phyloP scores from a whole-genome alignment of 1,139 yeast genomes.

The Hyphopichia khmerensis region DNA sequence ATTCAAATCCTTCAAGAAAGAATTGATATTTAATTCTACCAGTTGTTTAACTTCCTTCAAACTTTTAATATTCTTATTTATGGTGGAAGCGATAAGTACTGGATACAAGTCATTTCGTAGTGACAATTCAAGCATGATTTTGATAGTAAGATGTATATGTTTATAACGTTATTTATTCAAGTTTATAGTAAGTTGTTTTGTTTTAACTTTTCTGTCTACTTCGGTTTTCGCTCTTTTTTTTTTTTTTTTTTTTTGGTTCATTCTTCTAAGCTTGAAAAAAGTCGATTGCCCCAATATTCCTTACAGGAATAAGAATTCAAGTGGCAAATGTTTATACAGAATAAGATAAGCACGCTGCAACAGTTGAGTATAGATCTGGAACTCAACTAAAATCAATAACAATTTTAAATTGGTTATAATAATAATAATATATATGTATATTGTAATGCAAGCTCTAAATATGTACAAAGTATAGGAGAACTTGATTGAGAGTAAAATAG shows the following conservation, averaged over 20 bases:
- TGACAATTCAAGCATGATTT: slow-evolving; percentile 12
- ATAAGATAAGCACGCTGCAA: neutral
- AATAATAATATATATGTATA: neutral
- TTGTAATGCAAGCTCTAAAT: neutral
- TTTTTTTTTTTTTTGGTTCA: neutral
- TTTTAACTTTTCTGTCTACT: too few relatives aligned
- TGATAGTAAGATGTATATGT: too few relatives aligned
- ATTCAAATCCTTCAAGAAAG: slow-evolving; percentile 19
- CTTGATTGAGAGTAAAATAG: neutral
- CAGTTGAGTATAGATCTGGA: too few relatives aligned
- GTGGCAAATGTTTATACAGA: neutral
- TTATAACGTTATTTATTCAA: too few relatives aligned
- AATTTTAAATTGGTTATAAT: too few relatives aligned
- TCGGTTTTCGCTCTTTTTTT: neutral
- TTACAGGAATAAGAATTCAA: neutral
- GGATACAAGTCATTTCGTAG: slow-evolving; percentile 17
- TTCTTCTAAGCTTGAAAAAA: neutral
- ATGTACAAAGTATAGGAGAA: slow-evolving; percentile 1
- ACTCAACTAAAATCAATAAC: too few relatives aligned
- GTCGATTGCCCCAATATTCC: neutral
- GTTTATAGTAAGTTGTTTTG: too few relatives aligned
- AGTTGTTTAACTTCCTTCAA: slow-evolving; percentile 12
- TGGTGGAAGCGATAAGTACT: slow-evolving; percentile 29
- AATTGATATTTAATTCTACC: slow-evolving; percentile 14
- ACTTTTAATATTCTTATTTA: slow-evolving; percentile 22